A percentile compares a stretch with the other conserved stretches of the same genome.
These are phyloP conservation scores for Butyriboletus loyo DNA, from an alignment of 768 basidiomycete genomes.

Conservation along the genomic window DNA sequence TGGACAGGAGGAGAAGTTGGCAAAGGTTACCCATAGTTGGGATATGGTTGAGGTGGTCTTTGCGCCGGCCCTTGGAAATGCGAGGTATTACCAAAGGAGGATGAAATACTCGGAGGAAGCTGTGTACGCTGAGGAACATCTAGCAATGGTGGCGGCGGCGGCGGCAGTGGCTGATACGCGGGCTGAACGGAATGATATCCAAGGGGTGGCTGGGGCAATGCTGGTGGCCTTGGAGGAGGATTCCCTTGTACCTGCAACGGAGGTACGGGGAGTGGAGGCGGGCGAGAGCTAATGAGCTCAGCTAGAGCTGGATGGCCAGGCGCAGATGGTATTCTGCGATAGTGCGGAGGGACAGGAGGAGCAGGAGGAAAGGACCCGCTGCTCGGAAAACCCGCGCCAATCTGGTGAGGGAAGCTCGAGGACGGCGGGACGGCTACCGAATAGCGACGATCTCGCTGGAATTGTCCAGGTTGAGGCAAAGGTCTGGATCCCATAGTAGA, in stretches of 20 bases:
- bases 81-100: slow-evolving; percentile 24
- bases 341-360: slow-evolving; percentile 32
- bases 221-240: slow-evolving; percentile 41
- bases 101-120: slow-evolving; percentile 23
- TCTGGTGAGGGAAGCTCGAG: slow-evolving; percentile 31
- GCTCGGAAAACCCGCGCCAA: slow-evolving; percentile 14
- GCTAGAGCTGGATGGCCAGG: slow-evolving; percentile 24
- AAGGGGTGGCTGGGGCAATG: slow-evolving; percentile 50
- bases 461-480: slow-evolving; percentile 31
- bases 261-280: slow-evolving; percentile 28
- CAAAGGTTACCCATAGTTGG: slow-evolving; percentile 31
- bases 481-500: slow-evolving; percentile 27
- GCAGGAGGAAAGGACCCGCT: slow-evolving; percentile 17
- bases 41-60: slow-evolving; percentile 35
- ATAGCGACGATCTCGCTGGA: slow-evolving; percentile 30
- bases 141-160: slow-evolving; percentile 31
- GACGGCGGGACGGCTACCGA: slow-evolving; percentile 29
- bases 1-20: slow-evolving; percentile 24
- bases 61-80: slow-evolving; percentile 42
- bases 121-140: slow-evolving; percentile 29
- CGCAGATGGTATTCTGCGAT: slow-evolving; percentile 28
- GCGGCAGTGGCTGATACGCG: slow-evolving; percentile 34
- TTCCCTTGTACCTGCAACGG: slow-evolving; percentile 23
- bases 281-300: slow-evolving; percentile 16
- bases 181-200: slow-evolving; percentile 43